phyloP scores from a whole-genome alignment of 768 basidiomycete genomes.

The Psilocybe subaeruginosa region DNA sequence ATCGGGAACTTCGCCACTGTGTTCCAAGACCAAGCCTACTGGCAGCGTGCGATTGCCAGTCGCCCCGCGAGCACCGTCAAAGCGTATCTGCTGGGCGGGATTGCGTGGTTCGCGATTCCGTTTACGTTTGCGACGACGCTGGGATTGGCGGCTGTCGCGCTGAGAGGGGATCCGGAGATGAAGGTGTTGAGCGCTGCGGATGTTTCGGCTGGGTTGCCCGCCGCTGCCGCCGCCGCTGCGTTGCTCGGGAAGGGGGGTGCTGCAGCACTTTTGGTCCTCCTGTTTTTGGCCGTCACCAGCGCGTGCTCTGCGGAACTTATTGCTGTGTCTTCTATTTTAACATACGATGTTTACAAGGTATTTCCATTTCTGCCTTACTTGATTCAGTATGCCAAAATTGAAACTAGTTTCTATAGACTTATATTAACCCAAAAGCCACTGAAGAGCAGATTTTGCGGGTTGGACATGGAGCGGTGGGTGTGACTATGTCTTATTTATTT shows the following conservation, averaged over 20 bases:
- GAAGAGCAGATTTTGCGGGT: constrained; percentile 71
- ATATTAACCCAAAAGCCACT: constrained; percentile 82
- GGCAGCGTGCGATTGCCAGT: constrained; percentile 91
- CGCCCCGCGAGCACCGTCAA: constrained; percentile 85
- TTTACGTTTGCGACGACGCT: constrained; percentile 87
- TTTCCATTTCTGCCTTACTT: background rate
- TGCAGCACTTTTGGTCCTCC: constrained; percentile 72
- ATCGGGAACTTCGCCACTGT: constrained; percentile 78
- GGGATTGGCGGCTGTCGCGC: constrained; percentile 86
- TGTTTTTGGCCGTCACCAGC: constrained; percentile 87
- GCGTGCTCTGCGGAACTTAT: constrained; percentile 86
- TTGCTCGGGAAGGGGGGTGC: constrained; percentile 83
- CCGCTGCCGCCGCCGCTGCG: constrained; percentile 82
- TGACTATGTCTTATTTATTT: background rate
- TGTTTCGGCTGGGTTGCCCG: constrained; percentile 87
- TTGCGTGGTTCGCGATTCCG: constrained; percentile 92
- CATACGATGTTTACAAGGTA: constrained; percentile 86
- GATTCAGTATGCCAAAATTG: background rate
- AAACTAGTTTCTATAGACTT: constrained; percentile 31
- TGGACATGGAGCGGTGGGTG: constrained; percentile 65
- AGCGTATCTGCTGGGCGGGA: constrained; percentile 86
- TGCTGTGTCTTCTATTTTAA: constrained; percentile 82
- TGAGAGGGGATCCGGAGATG: constrained; percentile 63
- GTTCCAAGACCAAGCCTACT: constrained; percentile 77
- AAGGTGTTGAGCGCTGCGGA: constrained; percentile 53